Percentiles rank a stretch among this genome's conserved stretches.
These are phyloP conservation scores for Cyberlindnera maritima DNA, from an alignment of 805 yeast genomes.

Conservation along the genomic window DNA sequence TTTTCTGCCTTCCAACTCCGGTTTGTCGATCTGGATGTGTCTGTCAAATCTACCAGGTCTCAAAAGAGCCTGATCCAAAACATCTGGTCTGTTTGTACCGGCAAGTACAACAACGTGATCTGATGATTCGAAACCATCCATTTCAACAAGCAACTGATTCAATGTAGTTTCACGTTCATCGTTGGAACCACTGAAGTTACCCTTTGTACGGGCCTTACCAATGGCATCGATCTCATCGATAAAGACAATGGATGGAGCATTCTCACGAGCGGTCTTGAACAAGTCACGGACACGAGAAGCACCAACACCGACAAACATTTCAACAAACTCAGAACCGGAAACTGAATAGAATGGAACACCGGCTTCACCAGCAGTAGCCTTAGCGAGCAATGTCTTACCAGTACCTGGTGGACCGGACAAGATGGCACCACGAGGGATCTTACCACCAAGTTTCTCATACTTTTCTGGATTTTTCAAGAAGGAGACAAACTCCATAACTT, in stretches of 20 bases:
- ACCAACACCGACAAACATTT: constrained; percentile 99
- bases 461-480: constrained; percentile 87
- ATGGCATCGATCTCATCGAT: constrained; percentile 99
- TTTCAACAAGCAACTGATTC: constrained; percentile 93
- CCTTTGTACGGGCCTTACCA: constrained; percentile 86
- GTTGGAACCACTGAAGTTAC: constrained; percentile 72
- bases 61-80: constrained; percentile 85
- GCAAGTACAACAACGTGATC: constrained; percentile 97
- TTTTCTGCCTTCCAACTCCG: constrained; percentile 93
- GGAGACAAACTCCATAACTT: constrained; percentile 95
- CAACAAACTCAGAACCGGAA: constrained; percentile 96
- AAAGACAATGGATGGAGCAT: constrained; percentile 94
- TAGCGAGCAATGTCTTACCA: constrained; percentile 95
- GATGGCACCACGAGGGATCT: constrained; percentile 97
- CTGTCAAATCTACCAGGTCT: constrained; percentile 98
- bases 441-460: constrained; percentile 92
- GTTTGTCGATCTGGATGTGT: constrained; percentile 86
- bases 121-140: constrained; percentile 92
- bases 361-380: constrained; percentile 99
- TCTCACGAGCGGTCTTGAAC: constrained; percentile 86
- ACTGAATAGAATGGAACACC: constrained; percentile 96
- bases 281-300: constrained; percentile 97
- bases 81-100: constrained; percentile 95
- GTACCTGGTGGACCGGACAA: constrained; percentile 99
- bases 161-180: constrained; percentile 97